Base-by-base conservation (phyloP, 2,329 filamentous ascomycete genomes). In the Hypoxylon sp. region DNA sequence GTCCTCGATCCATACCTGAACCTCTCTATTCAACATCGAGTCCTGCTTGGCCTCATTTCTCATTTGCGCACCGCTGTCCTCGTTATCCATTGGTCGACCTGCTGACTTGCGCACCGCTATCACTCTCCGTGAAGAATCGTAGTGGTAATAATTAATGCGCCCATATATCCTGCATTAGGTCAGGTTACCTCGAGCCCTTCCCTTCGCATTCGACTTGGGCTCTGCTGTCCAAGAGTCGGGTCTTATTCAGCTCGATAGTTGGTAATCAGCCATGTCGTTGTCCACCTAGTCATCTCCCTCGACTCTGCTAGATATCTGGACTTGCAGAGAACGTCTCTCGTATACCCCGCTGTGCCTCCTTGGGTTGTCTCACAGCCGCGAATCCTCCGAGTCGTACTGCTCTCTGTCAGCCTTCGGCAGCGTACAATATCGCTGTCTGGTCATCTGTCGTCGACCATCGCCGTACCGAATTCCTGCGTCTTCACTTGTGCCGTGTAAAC, bases 371-470 rank as follows among this genome's bases (percentile, higher is more conserved):
- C 55, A 48, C 57, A 49, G 47, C 54, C 49, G 53, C 63, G 35
- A 55, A 55, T 58, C 43, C 38, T 48, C 41, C 59, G 57, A 60
- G 62, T 62, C 45, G 61, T 60, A 60, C 58, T 37, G 51, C 52
- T n/a, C 49, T 54, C 47, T 43, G 63, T 56, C 56, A 62, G 41
- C 54, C 59, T 66, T 64, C 63, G 65, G 67, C 48, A 62, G 42
- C 61, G 62, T 64, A 59, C 66, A 65, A 52, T 41, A 57, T 53
- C 49, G 40, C 42, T 65, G 60, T 62, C 67, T 63, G 59, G 51
- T 55, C 50, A 27, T 41, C 43, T 38, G 45, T 53, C 27, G 27
- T 63, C 46, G 24, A 47, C 49, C 60, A 29, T 56, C 53, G 40
- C 41, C 42, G 46, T 45, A 59, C 53, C 31, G 15, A 55, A 41